A percentile compares a stretch with the other conserved stretches of the same genome.
These are phyloP conservation scores for Clitoria ternatea DNA, from an alignment of 306 rosid genomes.

Conservation along the genomic window DNA sequence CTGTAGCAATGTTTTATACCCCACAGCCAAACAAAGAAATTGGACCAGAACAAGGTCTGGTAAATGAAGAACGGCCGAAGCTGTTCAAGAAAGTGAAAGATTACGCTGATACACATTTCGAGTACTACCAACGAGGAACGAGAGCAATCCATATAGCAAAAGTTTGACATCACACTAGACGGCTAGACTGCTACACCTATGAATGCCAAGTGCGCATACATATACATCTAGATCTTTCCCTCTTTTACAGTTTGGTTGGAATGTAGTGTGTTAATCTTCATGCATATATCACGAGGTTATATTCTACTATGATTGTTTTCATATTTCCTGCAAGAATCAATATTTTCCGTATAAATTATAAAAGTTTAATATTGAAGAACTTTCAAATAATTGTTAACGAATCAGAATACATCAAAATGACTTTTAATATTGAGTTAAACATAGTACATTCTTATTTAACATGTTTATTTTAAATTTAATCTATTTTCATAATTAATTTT, in stretches of 20 bases:
- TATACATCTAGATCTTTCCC: not conserved
- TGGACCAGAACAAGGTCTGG: slow-evolving; percentile 40
- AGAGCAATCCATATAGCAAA: slow-evolving; percentile 39
- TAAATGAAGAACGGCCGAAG: slow-evolving; percentile 35
- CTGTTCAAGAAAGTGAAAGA: slow-evolving; percentile 36
- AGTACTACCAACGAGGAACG: slow-evolving; percentile 34
- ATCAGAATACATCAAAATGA: too few species aligned
- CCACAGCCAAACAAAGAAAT: slow-evolving; percentile 45
- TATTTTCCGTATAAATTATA: too few species aligned
- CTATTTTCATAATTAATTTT: too few species aligned
- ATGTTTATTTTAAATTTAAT: too few species aligned
- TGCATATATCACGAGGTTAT: too few species aligned
- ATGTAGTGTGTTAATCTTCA: not conserved
- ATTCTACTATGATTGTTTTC: too few species aligned
- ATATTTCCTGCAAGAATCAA: too few species aligned
- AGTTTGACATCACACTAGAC: not conserved
- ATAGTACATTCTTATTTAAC: too few species aligned
- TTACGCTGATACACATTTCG: slow-evolving; percentile 24
- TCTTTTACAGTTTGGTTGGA: too few species aligned
- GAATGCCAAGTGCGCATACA: not conserved
- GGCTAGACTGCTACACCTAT: not conserved
- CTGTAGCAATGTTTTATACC: slow-evolving; percentile 35
- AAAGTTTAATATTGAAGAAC: too few species aligned
- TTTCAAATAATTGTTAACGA: too few species aligned
- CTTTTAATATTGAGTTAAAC: too few species aligned